phyloP scores from a whole-genome alignment of 345 rosid genomes.

The Toxicodendron radicans region DNA sequence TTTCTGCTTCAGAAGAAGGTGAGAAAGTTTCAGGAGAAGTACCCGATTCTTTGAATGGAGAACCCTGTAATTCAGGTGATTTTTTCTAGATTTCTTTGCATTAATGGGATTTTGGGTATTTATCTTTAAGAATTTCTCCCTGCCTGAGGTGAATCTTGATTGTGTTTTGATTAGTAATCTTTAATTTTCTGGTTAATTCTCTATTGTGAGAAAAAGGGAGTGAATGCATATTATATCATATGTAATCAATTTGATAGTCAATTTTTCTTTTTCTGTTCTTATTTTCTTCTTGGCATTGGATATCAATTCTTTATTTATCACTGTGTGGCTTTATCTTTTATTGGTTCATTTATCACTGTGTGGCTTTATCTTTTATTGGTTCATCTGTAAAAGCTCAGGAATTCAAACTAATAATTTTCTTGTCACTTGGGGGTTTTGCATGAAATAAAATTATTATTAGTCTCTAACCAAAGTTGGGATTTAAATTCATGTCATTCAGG shows the following conservation, averaged over 20 bases:
- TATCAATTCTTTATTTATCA: background rate
- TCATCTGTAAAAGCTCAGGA: background rate
- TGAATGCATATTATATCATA: background rate
- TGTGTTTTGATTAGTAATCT: background rate
- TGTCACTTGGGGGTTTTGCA: background rate
- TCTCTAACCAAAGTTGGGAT: conserved; percentile 1
- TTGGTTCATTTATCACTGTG: background rate
- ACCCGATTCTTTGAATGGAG: conserved; percentile 20
- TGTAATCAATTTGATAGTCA: background rate
- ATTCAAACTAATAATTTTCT: conserved; percentile 3
- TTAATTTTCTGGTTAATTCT: background rate
- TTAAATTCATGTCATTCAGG: conserved; percentile 26
- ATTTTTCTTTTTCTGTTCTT: background rate
- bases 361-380: background rate
- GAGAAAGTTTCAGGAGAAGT: conserved; percentile 24
- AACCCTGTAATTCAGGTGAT: conserved; percentile 41
- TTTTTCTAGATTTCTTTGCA: conserved; percentile 9
- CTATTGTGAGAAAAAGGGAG: background rate
- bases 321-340: background rate
- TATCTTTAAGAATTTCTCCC: background rate
- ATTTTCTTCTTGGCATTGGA: background rate
- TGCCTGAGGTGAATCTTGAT: background rate
- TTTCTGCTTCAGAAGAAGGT: conserved; percentile 17
- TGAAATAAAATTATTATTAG: background rate
- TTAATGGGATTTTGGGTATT: background rate